phyloP scores from a whole-genome alignment of 208 protist genomes.

The Tetramitus jugosus region DNA sequence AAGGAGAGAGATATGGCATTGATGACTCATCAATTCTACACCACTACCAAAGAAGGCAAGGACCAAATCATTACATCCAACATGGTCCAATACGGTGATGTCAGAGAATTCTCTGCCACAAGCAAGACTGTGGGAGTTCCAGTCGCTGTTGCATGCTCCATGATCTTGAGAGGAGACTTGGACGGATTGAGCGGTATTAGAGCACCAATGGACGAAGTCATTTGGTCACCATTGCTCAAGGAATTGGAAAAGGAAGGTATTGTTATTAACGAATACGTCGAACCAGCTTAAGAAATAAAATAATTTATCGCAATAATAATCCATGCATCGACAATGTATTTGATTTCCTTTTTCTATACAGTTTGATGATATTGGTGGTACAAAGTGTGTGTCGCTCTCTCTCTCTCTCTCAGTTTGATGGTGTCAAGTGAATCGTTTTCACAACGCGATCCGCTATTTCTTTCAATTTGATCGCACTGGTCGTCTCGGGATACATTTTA shows the following conservation, averaged over 20 bases:
- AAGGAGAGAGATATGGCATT: neutral
- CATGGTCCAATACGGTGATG: neutral
- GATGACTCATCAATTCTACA: slow-evolving; percentile 11
- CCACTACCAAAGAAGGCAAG: neutral
- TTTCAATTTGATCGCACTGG: too few relatives aligned
- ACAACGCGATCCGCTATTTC: too few relatives aligned
- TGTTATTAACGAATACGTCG: too few relatives aligned
- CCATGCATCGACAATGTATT: too few relatives aligned
- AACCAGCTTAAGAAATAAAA: too few relatives aligned
- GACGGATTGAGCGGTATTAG: slow-evolving; percentile 18
- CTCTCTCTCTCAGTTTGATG: too few relatives aligned
- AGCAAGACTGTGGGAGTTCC: slow-evolving; percentile 51
- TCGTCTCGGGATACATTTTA: too few relatives aligned
- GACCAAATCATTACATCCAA: neutral
- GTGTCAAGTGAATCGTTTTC: too few relatives aligned
- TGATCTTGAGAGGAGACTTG: neutral
- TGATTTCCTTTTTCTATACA: too few relatives aligned
- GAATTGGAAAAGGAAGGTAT: slow-evolving; percentile 34
- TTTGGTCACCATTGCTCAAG: slow-evolving; percentile 32
- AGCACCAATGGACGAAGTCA: slow-evolving; percentile 21
- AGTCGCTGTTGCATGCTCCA: slow-evolving; percentile 34
- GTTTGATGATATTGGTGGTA: too few relatives aligned
- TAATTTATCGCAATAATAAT: too few relatives aligned
- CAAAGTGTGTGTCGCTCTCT: too few relatives aligned
- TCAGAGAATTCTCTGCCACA: slow-evolving; percentile 1